phyloP scores from a whole-genome alignment of 805 yeast species.

The Pichia occidentalis region DNA sequence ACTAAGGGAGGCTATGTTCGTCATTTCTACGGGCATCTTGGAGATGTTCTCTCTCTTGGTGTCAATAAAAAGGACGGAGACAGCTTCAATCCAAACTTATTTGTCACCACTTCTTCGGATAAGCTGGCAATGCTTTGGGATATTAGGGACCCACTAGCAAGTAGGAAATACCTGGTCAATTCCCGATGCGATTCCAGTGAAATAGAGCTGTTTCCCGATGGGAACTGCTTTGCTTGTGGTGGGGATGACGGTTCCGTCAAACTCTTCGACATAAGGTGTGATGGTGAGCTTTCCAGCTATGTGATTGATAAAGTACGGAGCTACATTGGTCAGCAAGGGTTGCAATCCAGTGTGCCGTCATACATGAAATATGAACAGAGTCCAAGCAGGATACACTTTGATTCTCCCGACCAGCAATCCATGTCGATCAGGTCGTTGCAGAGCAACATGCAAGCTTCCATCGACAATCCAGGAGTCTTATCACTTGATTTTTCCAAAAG shows the following conservation, averaged over 20 bases:
- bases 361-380: background rate
- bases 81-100: slow-evolving; percentile 26
- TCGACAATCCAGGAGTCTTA: slow-evolving; percentile 63
- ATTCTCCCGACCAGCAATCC: slow-evolving; percentile 10
- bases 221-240: slow-evolving; percentile 65
- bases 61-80: slow-evolving; percentile 17
- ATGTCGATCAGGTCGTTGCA: slow-evolving; percentile 20
- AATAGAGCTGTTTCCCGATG: slow-evolving; percentile 60
- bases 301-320: slow-evolving; percentile 19
- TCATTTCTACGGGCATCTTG: slow-evolving; percentile 59
- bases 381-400: slow-evolving; percentile 1
- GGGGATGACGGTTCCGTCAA: slow-evolving; percentile 71
- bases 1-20: slow-evolving; percentile 46
- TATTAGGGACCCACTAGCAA: slow-evolving; percentile 36
- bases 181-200: slow-evolving; percentile 55
- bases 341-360: slow-evolving; percentile 4
- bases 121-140: slow-evolving; percentile 68
- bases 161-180: slow-evolving; percentile 42
- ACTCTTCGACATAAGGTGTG: slow-evolving; percentile 71
- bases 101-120: slow-evolving; percentile 64
- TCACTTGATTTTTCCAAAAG: slow-evolving; percentile 68
- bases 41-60: slow-evolving; percentile 57
- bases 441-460: slow-evolving; percentile 27
- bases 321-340: slow-evolving; percentile 9
- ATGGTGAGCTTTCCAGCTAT: slow-evolving; percentile 57